Base-by-base conservation (phyloP, 2,329 filamentous ascomycete genomes). In the Xylariaceae sp. region DNA sequence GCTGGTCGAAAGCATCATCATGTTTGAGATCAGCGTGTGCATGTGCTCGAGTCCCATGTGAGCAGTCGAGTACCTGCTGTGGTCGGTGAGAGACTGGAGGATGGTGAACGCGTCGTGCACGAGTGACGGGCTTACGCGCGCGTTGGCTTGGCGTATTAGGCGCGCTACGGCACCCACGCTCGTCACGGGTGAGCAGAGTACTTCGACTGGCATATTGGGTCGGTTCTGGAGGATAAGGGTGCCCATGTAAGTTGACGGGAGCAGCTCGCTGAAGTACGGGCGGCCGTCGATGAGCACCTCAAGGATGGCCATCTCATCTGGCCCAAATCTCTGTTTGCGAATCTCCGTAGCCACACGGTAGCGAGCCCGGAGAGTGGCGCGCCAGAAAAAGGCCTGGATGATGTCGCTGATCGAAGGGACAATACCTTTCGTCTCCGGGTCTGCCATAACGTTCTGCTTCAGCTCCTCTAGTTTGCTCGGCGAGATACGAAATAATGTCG, bases 341-440 rank as follows among this genome's bases (percentile, higher is more conserved):
- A 53, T 49, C 41, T 53, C 51, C 22, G 44, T 53, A 2, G 36
- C 69, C 1, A 71, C 69, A 1, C 64, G 67, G 39, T 69, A 68
- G 12, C 72, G 64, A 1, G 71, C 67, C 18, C 65, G 61, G 40
- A 73, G 65, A 0, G 70, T 63, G 0, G 66, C 63, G 0, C 70
- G 67, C 72, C 72, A 74, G 54, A 72, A 67, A 46, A 74, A 70
- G 0, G 72, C 72, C 54, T 73, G 69, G 1, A 73, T 58, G 8
- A 73, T 70, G 41, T 74, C 72, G 52, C 66, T 72, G 21, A 70
- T 58, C 0, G 71, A 72, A 0, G 65, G 59, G 15, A 56, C 55
- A 6, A 58, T 50, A 0, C 62, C 61, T 19, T 67, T 65, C 2
- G 64, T 58, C 13, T 61, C 57, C 0, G 61, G 57, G 36, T 68